Evolutionary conservation across 225 moss, liverwort and hornwort genomes (phyloP), one percentile per base, ranked within the genome.

Genomic region (Asterella californica): DNA sequence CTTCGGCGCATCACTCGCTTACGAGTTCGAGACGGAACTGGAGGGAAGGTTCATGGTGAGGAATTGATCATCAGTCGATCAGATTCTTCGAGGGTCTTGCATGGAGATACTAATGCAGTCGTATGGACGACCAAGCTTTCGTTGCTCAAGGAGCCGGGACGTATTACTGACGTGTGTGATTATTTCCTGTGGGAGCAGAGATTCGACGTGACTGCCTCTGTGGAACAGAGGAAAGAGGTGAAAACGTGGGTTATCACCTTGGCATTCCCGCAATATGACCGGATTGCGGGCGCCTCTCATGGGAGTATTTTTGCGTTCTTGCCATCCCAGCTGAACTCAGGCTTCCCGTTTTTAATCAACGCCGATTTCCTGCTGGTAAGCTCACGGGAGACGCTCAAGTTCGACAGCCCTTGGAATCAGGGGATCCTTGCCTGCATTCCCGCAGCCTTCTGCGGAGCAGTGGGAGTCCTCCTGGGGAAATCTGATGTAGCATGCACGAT

Each of bases 331-430:
- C 12, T 82, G 29, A 60, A 53, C 5, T 55, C 80, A n/a, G 72
- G 80, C 4, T 48, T 84, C 15, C 80, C 80, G 2, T 80, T 84
- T 48, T 19, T 84, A 1, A 57, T 83, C 12, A 76, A 76, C 17
- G 74, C 80, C 0, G 83, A 84, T 71, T 84, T 84, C n/a, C 9
- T 84, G 5, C 68, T 84, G 1, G 79, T 79, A 5, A 53, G 67
- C 4, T 84, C 83, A 0, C n/a, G 80, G 37, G 83, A 76, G 27
- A 80, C 55, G 0, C 74, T 84, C 18, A 53, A 68, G 17, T 80
- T 76, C n/a, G 83, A 84, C 37, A 76, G 67, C 52, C 61, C 79
- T 12, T 84, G 83, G 83, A 84, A 84, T 36, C 5, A 45, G 17
- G 80, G 83, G 10, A 80, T 84, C 15, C 70, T 84, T 0, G 70